Base-by-base conservation (phyloP, 2,329 filamentous ascomycete species). In the Thielaviopsis populi region DNA sequence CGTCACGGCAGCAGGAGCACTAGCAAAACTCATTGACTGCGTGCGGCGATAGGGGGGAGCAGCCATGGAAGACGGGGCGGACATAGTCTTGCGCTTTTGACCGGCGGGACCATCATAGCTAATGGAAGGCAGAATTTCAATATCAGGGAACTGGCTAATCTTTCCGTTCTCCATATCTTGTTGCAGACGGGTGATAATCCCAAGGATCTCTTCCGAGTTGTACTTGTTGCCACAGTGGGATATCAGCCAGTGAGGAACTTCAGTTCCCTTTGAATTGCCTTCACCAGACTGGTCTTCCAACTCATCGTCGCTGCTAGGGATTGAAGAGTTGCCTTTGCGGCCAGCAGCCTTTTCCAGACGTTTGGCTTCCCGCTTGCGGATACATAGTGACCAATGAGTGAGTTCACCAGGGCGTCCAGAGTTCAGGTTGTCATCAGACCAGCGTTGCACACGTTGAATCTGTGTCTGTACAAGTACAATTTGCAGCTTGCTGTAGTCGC, bases 281-380 rank as follows among this genome's bases (percentile, higher is more conserved):
- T 70, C 70, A 0, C 72, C 71, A 0, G 72, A 72, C 3, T 73
- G 71, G 5, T 72, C 73, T 0, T 75, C 73, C 11, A 74, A 72
- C 4, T 69, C 69, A 30, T 67, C 67, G 43, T 69, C 69, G 61
- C 65, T 68, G 60, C 54, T 63, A 62, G 56, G 66, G 24, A 58
- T 61, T 27, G 63, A 65, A 54, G 59, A 60, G 46, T 73, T 71
- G 61, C 75, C 74, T 66, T 78, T 76, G 24, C 64, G 64, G 46
- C 64, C 64, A 41, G 64, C 64, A n/a, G 64, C 64, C 48, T 66
- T 66, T 27, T 66, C 64, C 7, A 83, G 73, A 3, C 83, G 79
- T 68, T 80, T 77, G 69, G 83, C 77, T 70, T 88, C 85, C 15
- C 86, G 81, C 73, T 85, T 86, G 54, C 85, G 79, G 59, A 85